Evolutionary conservation across 345 rosid genomes (phyloP).

Genomic region (Brassica incana): DNA sequence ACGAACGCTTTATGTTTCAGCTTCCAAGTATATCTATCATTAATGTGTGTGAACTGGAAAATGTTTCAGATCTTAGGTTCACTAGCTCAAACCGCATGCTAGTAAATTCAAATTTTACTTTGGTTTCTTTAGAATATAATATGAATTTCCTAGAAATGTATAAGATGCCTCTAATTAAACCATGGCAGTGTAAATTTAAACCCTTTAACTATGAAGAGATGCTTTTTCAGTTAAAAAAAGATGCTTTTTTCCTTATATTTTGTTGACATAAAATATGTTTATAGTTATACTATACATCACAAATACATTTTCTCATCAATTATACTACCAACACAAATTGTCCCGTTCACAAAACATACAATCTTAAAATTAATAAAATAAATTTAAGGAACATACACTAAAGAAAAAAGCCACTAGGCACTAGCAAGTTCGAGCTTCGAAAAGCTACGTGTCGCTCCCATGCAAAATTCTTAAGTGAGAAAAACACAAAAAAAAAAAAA

Average conservation of each 20-base stretch:
- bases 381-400: not conserved
- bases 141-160: not conserved
- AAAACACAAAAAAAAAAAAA: not conserved
- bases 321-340: not conserved
- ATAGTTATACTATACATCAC: not conserved
- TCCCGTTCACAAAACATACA: not conserved
- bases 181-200: too few species aligned
- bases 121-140: not conserved
- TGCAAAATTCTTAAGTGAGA: not conserved
- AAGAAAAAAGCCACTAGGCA: not conserved
- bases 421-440: not conserved
- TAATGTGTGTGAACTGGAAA: too few species aligned
- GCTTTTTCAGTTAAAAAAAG: too few species aligned
- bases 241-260: too few species aligned
- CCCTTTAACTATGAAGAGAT: too few species aligned
- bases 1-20: too few species aligned
- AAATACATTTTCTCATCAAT: not conserved
- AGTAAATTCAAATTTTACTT: too few species aligned
- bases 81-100: too few species aligned
- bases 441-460: not conserved
- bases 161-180: too few species aligned
- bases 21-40: too few species aligned
- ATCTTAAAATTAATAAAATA: not conserved
- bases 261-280: too few species aligned
- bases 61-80: too few species aligned